Evolutionary conservation across 306 rosid species (phyloP), one percentile per base, ranked within the genome.

Genomic region (Vigna nakashimae): DNA sequence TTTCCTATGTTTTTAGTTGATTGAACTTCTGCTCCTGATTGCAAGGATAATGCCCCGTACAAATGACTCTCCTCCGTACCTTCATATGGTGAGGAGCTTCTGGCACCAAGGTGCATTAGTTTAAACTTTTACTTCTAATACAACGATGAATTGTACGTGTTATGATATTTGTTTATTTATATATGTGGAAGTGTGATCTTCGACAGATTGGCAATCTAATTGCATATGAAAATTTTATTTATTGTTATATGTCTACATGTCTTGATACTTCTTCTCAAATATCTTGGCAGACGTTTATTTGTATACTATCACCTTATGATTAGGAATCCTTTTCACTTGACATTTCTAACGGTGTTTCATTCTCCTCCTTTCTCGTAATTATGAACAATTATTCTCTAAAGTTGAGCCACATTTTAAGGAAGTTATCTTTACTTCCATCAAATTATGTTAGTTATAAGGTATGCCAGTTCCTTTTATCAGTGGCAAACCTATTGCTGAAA

Each of bases 131-230:
- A 48, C 42, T 67, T 76, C 7, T 18, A 15, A 79, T 52, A 59
- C 75, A 55, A 53, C 65, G 56, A 66, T 66, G 67, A 69, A 22
- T 78, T 90, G 91, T 70, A 86, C 90, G 12, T 79, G 49, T 79
- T 66, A 78, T 73, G 62, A 51, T 75, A 67, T 78, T 55, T 82
- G 46, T 81, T 84, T 80, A 63, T 82, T 83, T 87, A 46, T 67
- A 63, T 78, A 79, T 79, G 90, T 86, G 81, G 95, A 92, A 95
- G 98, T 92, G 96, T 85, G 96, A 92, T 84, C 86, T 92, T 91
- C 80, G 90, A 84, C 87, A 87, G 87, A 90, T 95, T 92, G 91
- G 79, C 92, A 86, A 82, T 87, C 91, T 92, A 79, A 85, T 91
- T 77, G 67, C 81, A 40, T 26, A 75, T 75, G 63, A 60, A 81